Conservation (phyloP, 2,329 filamentous ascomycete species). For the Paraphaeosphaeria sporulosa region DNA sequence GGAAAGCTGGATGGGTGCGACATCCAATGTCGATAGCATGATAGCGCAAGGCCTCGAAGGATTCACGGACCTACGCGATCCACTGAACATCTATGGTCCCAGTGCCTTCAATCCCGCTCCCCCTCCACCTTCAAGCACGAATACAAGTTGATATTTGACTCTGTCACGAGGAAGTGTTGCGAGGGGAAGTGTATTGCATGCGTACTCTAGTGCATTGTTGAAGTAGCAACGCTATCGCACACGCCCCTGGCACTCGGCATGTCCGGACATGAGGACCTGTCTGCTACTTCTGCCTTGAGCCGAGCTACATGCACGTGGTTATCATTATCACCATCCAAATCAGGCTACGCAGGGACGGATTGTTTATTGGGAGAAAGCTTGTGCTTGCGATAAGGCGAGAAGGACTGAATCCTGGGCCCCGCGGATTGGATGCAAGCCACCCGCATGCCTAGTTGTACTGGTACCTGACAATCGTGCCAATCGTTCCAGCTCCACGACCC, state of each 20-base stretch:
- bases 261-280: not conserved
- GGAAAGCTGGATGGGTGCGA: constrained; percentile 22
- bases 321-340: not conserved
- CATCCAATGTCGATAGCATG: constrained; percentile 15
- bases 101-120: constrained; percentile 3
- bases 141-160: not conserved
- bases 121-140: not conserved
- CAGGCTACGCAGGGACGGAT: not conserved
- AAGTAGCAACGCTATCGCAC: not conserved
- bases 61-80: constrained; percentile 10
- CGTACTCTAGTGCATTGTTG: not conserved
- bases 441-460: not conserved
- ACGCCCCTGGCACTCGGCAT: not conserved
- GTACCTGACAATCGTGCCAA: not conserved
- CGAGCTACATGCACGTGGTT: not conserved
- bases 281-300: not conserved
- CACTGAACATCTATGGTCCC: constrained; percentile 13
- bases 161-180: not conserved
- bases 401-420: not conserved
- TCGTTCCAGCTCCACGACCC: not conserved
- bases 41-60: constrained; percentile 16
- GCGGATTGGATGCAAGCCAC: not conserved
- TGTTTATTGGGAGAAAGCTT: not conserved
- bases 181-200: not conserved
- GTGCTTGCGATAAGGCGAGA: not conserved